These are phyloP conservation scores for Seiridium unicorne DNA, from an alignment of 2,329 filamentous ascomycete genomes.

Conservation along the genomic window DNA sequence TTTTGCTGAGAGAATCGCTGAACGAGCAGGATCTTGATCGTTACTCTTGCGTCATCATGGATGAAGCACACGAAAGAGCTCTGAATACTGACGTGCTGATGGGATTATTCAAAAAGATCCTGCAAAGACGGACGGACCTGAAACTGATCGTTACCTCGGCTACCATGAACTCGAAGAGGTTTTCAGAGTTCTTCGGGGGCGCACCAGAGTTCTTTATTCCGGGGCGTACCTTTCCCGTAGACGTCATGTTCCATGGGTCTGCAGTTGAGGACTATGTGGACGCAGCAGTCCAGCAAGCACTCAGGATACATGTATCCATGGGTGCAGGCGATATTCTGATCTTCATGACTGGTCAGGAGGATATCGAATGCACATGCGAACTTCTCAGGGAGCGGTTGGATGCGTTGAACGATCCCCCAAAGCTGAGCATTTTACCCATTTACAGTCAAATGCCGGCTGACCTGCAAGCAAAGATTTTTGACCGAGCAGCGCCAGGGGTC, in stretches of 20 bases:
- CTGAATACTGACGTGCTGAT: conserved; percentile 96
- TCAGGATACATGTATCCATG: conserved; percentile 95
- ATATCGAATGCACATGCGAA: conserved; percentile 96
- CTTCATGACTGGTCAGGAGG: conserved; percentile 99
- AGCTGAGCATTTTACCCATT: conserved; percentile 91
- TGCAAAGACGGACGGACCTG: conserved; percentile 83
- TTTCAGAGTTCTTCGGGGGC: conserved; percentile 93
- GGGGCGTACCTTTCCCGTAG: conserved; percentile 93
- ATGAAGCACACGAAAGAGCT: conserved; percentile 95
- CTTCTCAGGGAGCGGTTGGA: conserved; percentile 83
- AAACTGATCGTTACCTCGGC: conserved; percentile 98
- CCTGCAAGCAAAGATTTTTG: conserved; percentile 96
- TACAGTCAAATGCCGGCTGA: conserved; percentile 99
- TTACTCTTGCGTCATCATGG: conserved; percentile 99
- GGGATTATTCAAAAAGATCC: conserved; percentile 95
- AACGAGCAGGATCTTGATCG: conserved; percentile 91
- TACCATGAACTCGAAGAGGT: conserved; percentile 96
- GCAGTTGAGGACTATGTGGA: conserved; percentile 98
- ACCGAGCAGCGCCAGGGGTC: conserved; percentile 83
- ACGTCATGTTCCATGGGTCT: conserved; percentile 91
- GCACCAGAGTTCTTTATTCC: conserved; percentile 97
- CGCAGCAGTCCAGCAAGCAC: conserved; percentile 90
- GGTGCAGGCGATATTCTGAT: conserved; percentile 90
- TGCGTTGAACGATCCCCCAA: conserved; percentile 89
- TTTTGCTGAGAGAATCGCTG: conserved; percentile 87